These are phyloP conservation scores for Beauveria caledonica DNA, from an alignment of 2,329 filamentous ascomycete genomes.

Conservation along the genomic window DNA sequence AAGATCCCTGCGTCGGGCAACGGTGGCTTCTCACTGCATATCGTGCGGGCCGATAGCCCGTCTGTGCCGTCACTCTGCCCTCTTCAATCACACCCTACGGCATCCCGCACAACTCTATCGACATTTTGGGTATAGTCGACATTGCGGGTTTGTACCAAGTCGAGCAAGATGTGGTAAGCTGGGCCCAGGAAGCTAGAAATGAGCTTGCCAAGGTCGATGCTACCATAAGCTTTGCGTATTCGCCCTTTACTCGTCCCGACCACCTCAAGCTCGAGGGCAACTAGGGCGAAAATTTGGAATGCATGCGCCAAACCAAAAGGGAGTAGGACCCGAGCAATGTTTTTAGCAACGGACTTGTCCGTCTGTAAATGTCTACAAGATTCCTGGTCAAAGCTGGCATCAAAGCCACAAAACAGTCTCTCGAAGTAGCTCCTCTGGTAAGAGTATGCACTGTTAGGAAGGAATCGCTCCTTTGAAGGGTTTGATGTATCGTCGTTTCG, in stretches of 20 bases:
- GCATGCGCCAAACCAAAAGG: constrained; percentile 18
- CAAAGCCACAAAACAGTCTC: no score
- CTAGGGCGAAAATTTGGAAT: constrained; percentile 23
- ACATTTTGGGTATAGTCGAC: constrained; percentile 22
- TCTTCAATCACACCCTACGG: constrained; percentile 23
- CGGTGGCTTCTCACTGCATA: constrained; percentile 12
- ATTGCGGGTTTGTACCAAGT: constrained; percentile 17
- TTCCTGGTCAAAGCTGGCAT: neutral
- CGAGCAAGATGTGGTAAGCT: constrained; percentile 17
- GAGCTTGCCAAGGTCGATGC: constrained; percentile 18
- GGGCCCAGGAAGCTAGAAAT: constrained; percentile 18
- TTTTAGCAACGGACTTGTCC: constrained; percentile 19
- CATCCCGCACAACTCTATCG: constrained; percentile 27
- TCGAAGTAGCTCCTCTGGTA: no score
- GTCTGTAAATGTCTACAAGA: neutral
- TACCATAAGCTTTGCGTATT: constrained; percentile 22
- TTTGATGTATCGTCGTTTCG: no score
- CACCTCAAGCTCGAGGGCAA: constrained; percentile 21
- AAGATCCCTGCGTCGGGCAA: constrained; percentile 18
- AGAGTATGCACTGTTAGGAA: neutral
- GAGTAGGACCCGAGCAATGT: constrained; percentile 28
- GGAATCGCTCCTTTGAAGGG: no score
- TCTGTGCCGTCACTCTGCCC: constrained; percentile 9
- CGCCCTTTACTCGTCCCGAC: constrained; percentile 21
- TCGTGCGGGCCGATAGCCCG: constrained; percentile 2